Evolutionary conservation across 2,329 filamentous ascomycete species (phyloP).

Genomic region (Zymoseptoria passerinii): DNA sequence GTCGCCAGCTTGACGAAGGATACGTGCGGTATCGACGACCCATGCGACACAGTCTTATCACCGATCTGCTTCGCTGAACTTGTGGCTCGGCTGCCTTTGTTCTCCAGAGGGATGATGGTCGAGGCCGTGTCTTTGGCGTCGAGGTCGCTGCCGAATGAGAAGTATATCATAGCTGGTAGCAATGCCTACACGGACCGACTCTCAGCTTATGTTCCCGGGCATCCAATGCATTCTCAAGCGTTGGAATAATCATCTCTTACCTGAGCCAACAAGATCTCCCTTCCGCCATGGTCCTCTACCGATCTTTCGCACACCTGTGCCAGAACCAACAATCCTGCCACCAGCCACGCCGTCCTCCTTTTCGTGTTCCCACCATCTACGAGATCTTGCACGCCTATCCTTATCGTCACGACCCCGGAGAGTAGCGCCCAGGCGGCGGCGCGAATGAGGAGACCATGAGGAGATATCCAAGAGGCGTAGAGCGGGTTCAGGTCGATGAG

Average conservation of each 20-base stretch:
- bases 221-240: background rate
- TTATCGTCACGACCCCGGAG: constrained; percentile 30
- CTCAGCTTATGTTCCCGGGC: constrained; percentile 18
- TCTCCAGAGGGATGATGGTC: background rate
- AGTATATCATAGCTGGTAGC: constrained; percentile 20
- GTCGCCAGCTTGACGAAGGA: constrained; percentile 27
- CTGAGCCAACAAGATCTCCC: constrained; percentile 38
- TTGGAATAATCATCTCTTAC: constrained; percentile 32
- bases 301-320: constrained; percentile 38
- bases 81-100: constrained; percentile 1
- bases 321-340: constrained; percentile 36
- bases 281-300: constrained; percentile 23
- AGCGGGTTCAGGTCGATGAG: constrained; percentile 30
- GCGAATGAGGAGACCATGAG: constrained; percentile 32
- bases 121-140: constrained; percentile 6
- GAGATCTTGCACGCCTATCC: constrained; percentile 22
- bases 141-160: constrained; percentile 12
- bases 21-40: constrained; percentile 12
- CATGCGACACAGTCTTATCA: background rate
- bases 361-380: constrained; percentile 16
- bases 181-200: constrained; percentile 18
- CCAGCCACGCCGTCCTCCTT: constrained; percentile 31
- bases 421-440: constrained; percentile 36
- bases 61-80: constrained; percentile 12
- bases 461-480: constrained; percentile 27